These are phyloP conservation scores for Acanthamoeba polyphaga DNA, from an alignment of 208 protist species.

Conservation along the genomic window DNA sequence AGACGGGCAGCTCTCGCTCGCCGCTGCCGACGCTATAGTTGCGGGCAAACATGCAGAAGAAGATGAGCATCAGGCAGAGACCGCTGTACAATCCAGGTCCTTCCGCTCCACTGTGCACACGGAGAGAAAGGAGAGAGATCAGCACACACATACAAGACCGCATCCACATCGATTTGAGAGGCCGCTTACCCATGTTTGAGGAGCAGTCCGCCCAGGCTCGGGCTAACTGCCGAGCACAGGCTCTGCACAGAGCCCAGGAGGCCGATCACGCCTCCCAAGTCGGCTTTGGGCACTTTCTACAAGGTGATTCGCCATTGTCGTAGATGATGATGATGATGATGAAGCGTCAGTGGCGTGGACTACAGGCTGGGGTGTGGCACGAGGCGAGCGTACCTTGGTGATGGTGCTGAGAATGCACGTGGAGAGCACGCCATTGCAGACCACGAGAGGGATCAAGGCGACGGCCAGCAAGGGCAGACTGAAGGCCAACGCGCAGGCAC, in stretches of 20 bases:
- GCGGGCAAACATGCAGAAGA: neutral
- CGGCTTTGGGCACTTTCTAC: slow-evolving; percentile 9
- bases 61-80: neutral
- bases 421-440: slow-evolving; percentile 27
- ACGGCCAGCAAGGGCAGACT: neutral
- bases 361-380: neutral
- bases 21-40: neutral
- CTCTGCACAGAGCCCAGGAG: slow-evolving; percentile 15
- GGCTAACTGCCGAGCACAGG: neutral
- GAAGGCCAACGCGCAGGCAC: neutral
- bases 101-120: neutral
- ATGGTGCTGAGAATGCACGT: slow-evolving; percentile 45
- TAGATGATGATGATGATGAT: neutral
- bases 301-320: neutral
- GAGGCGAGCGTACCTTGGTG: slow-evolving; percentile 15
- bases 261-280: slow-evolving; percentile 15
- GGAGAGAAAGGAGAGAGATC: neutral
- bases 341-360: too few species aligned
- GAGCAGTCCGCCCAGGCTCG: slow-evolving; percentile 18
- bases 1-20: neutral
- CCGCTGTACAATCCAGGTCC: slow-evolving; percentile 19
- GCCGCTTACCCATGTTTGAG: neutral
- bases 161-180: too few species aligned
- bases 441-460: neutral
- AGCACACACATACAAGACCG: neutral